A percentile compares a stretch with the other conserved stretches of the same genome.
phyloP scores from a whole-genome alignment of 768 basidiomycete species.

The Collybia nuda region DNA sequence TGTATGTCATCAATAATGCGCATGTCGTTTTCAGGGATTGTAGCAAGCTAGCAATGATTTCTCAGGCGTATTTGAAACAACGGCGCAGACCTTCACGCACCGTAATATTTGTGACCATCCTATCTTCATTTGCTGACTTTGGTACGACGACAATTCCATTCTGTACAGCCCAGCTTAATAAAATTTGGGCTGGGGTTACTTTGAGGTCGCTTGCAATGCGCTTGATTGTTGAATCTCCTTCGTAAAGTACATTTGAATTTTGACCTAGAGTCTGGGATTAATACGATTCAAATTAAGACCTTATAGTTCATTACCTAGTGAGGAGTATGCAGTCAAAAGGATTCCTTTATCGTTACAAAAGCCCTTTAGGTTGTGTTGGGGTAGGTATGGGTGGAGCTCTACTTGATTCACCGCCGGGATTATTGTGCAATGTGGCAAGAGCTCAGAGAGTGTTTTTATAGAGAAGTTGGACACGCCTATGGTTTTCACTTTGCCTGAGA shows the following conservation, averaged over 20 bases:
- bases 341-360: conserved; percentile 54
- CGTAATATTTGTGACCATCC: conserved; percentile 48
- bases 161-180: conserved; percentile 66
- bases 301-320: conserved; percentile 29
- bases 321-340: conserved; percentile 50
- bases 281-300: neutral
- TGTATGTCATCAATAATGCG: conserved; percentile 40
- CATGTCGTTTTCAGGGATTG: conserved; percentile 36
- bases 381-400: conserved; percentile 56
- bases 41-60: conserved; percentile 30
- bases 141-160: conserved; percentile 61
- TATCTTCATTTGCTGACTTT: conserved; percentile 48
- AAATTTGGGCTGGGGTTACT: conserved; percentile 48
- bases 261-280: conserved; percentile 11
- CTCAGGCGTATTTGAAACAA: conserved; percentile 6
- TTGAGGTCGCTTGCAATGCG: conserved; percentile 31
- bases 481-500: conserved; percentile 38
- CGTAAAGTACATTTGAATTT: conserved; percentile 25
- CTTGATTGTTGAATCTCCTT: conserved; percentile 24
- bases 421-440: conserved; percentile 44
- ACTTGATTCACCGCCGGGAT: conserved; percentile 58
- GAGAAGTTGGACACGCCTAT: conserved; percentile 62
- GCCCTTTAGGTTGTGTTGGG: conserved; percentile 45
- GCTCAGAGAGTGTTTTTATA: conserved; percentile 36
- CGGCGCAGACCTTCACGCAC: conserved; percentile 18